Evolutionary conservation across 257 asterid genomes (phyloP).

Genomic region (Solanum corneliomulleri): DNA sequence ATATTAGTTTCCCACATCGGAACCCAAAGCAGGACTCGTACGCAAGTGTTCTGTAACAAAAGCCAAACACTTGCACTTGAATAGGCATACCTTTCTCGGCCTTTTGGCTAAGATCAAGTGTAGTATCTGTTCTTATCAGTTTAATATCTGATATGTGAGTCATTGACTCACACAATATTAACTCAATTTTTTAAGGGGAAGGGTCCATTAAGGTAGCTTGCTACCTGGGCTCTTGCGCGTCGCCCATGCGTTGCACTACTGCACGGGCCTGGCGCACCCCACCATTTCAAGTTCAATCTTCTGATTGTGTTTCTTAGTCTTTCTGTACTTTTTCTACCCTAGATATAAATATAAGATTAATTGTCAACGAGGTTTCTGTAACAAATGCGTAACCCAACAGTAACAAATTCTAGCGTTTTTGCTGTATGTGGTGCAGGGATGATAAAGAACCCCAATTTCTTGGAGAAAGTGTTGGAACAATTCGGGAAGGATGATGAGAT

Average conservation of each 20-base stretch:
- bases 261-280: neutral
- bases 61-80: accelerated
- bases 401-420: no score
- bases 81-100: conserved; percentile 35
- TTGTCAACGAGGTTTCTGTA: no score
- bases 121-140: neutral
- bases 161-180: neutral
- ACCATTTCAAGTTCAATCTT: neutral
- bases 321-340: no score
- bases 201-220: neutral
- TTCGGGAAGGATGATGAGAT: conserved; percentile 64
- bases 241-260: neutral
- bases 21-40: neutral
- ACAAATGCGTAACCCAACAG: no score
- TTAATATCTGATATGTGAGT: neutral
- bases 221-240: neutral
- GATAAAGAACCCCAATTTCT: conserved; percentile 42
- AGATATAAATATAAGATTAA: no score
- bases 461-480: conserved; percentile 32
- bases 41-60: neutral
- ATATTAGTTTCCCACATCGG: neutral
- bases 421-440: conserved; percentile 27
- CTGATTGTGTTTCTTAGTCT: accelerated
- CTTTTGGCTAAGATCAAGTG: conserved; percentile 52
- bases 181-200: neutral